phyloP scores from a whole-genome alignment of 208 protist genomes.

The Wallacemonas collosoma region DNA sequence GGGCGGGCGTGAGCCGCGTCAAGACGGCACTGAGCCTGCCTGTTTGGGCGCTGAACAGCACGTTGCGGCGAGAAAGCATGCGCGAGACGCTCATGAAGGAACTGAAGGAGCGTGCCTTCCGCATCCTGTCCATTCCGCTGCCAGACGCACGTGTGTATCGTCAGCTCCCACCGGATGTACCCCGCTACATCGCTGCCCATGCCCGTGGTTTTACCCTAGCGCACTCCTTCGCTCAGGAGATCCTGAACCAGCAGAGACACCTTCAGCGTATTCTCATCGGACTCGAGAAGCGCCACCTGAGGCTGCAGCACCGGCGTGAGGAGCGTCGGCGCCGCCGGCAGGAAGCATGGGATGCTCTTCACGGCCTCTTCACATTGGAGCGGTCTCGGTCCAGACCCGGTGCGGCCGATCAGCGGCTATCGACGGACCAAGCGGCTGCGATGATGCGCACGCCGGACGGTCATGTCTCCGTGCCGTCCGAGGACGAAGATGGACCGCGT shows the following conservation, averaged over 20 bases:
- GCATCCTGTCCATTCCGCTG: conserved; percentile 55
- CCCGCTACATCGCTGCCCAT: conserved; percentile 60
- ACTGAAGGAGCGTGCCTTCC: conserved; percentile 48
- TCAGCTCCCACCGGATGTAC: conserved; percentile 53
- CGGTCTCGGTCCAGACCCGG: neutral
- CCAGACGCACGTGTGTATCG: conserved; percentile 77
- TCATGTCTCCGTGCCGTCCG: too few species aligned
- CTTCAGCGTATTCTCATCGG: conserved; percentile 44
- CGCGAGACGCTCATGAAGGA: conserved; percentile 55
- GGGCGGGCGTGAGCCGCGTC: neutral
- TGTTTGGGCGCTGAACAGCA: conserved; percentile 1
- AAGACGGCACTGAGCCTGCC: neutral
- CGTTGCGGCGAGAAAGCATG: conserved; percentile 49
- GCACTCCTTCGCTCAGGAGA: conserved; percentile 67
- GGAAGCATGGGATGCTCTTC: neutral
- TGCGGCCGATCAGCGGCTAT: neutral
- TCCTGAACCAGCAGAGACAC: conserved; percentile 53
- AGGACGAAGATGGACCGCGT: too few species aligned
- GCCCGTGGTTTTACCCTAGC: conserved; percentile 51
- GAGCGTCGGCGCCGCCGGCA: conserved; percentile 2
- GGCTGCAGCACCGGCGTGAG: neutral
- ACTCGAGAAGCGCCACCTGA: conserved; percentile 36
- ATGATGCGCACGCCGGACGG: too few species aligned
- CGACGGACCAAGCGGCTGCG: too few species aligned
- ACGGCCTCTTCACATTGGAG: conserved; percentile 15